Percentiles rank a stretch among this genome's conserved stretches.
Conservation (phyloP, 768 basidiomycete species). For the Lentinula aciculospora region DNA sequence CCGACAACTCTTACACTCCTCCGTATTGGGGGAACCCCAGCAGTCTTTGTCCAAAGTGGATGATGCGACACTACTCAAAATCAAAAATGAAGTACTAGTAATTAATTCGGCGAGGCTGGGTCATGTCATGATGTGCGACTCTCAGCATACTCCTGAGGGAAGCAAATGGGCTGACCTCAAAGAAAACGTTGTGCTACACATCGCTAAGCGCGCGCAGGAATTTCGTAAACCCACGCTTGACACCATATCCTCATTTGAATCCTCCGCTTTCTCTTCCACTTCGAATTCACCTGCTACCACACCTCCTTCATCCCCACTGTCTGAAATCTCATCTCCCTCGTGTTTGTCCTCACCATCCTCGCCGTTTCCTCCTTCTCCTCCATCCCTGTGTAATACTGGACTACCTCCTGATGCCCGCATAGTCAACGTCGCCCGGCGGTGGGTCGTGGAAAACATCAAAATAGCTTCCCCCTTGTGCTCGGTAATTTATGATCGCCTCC, state of each 20-base stretch:
- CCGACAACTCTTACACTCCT: slow-evolving; percentile 63
- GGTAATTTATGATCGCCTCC: slow-evolving; percentile 59
- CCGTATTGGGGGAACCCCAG: slow-evolving; percentile 16
- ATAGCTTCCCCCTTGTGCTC: slow-evolving; percentile 50
- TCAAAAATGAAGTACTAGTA: slow-evolving; percentile 76
- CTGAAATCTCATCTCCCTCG: background rate
- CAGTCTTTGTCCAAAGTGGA: slow-evolving; percentile 32
- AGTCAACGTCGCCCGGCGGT: slow-evolving; percentile 59
- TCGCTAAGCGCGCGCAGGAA: slow-evolving; percentile 64
- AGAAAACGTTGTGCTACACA: slow-evolving; percentile 67
- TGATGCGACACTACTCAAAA: slow-evolving; percentile 46
- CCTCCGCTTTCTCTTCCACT: background rate
- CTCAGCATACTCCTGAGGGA: slow-evolving; percentile 28
- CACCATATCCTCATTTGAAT: slow-evolving; percentile 1
- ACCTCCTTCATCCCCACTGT: background rate
- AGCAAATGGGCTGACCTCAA: slow-evolving; percentile 48
- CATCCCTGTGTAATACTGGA: slow-evolving; percentile 17
- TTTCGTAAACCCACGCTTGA: slow-evolving; percentile 17
- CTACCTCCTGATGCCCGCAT: slow-evolving; percentile 44
- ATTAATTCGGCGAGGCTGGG: slow-evolving; percentile 57
- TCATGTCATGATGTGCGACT: slow-evolving; percentile 41
- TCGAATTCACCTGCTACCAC: slow-evolving; percentile 6
- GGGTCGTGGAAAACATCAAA: slow-evolving; percentile 67
- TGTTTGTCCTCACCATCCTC: slow-evolving; percentile 1
- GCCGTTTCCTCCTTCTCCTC: slow-evolving; percentile 8